Conservation (phyloP, 2,329 filamentous ascomycete genomes). For the Sporothrix globosa region DNA sequence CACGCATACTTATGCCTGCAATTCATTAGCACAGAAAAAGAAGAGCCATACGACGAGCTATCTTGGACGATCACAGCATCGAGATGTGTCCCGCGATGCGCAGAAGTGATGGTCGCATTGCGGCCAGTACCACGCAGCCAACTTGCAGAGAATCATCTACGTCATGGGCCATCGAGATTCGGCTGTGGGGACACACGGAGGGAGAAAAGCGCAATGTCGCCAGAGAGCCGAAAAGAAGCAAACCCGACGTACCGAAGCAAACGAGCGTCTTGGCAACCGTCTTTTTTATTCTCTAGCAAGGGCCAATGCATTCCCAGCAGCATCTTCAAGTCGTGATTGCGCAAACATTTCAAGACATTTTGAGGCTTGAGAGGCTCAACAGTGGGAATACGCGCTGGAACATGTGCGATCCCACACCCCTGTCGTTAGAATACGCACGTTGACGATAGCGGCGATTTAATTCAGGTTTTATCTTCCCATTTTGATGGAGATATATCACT, state of each 20-base stretch:
- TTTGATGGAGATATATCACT: background rate
- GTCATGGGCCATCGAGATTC: constrained; percentile 12
- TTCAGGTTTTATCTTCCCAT: constrained; percentile 19
- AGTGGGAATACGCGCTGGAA: background rate
- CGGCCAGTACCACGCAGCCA: background rate
- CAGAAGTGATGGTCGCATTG: too few species aligned
- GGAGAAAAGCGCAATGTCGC: background rate
- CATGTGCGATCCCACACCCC: background rate
- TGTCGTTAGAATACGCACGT: constrained; percentile 24
- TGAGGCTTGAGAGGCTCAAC: background rate
- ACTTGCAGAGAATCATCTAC: background rate
- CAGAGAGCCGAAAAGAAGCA: background rate
- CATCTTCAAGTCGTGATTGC: background rate
- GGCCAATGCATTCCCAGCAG: background rate
- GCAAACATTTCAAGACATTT: background rate
- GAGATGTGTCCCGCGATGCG: constrained; percentile 7
- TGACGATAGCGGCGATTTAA: constrained; percentile 8
- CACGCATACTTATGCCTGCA: constrained; percentile 10
- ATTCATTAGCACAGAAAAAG: background rate
- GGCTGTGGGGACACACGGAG: background rate
- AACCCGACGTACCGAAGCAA: background rate
- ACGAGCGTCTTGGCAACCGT: background rate
- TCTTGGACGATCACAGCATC: constrained; percentile 3
- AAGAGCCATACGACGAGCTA: too few species aligned
- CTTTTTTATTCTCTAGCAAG: background rate